phyloP scores from a whole-genome alignment of 441 rosid genomes.

The Brassica hybrid region DNA sequence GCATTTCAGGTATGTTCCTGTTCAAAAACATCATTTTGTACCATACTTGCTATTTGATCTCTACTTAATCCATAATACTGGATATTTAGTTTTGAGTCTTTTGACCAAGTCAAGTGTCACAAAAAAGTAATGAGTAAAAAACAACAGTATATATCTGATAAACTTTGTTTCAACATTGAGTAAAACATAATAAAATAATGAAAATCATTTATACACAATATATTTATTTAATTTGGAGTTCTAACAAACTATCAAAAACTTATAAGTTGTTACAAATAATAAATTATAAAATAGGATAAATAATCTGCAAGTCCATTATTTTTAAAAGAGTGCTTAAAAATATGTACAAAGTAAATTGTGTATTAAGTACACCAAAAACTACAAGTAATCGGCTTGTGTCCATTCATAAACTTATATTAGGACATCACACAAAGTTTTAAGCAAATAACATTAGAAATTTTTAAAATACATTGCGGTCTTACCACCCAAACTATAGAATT shows the following conservation, averaged over 20 bases:
- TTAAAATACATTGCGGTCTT: neutral
- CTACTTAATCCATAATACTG: neutral
- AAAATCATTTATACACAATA: too few species aligned
- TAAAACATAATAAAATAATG: neutral
- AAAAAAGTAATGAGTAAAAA: neutral
- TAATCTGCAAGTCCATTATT: neutral
- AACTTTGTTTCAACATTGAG: neutral
- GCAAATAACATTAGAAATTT: neutral
- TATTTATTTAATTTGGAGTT: too few species aligned
- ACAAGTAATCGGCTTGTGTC: neutral
- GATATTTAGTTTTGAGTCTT: neutral
- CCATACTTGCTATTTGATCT: neutral
- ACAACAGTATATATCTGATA: neutral
- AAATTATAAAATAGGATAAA: neutral
- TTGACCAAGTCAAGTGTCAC: neutral
- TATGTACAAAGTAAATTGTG: neutral
- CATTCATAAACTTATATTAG: neutral
- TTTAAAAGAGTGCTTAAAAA: too few species aligned
- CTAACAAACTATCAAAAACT: too few species aligned
- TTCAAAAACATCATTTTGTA: too few species aligned
- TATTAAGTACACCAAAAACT: neutral
- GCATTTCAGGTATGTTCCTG: too few species aligned
- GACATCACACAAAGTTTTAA: neutral
- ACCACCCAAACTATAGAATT: neutral
- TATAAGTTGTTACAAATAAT: too few species aligned